These are phyloP conservation scores for Ceratocystis eucalypticola DNA, from an alignment of 2,329 filamentous ascomycete species.

Conservation along the genomic window DNA sequence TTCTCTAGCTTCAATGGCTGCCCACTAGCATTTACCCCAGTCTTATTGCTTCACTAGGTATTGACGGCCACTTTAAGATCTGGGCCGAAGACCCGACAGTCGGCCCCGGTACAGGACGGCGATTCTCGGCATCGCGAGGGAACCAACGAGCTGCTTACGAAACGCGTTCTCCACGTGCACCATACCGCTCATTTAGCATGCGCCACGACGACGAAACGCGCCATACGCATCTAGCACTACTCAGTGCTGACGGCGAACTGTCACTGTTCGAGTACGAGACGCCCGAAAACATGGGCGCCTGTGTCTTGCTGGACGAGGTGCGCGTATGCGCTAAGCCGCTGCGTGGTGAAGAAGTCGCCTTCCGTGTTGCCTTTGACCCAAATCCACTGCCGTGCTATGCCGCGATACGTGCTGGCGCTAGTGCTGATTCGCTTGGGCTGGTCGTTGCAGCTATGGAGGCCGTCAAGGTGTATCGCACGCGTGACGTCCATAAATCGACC, in stretches of 20 bases:
- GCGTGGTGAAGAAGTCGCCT: constrained; percentile 74
- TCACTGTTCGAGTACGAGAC: constrained; percentile 74
- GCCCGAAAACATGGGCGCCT: constrained; percentile 69
- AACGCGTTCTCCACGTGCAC: constrained; percentile 41
- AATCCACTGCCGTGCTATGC: constrained; percentile 70
- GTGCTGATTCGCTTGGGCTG: constrained; percentile 62
- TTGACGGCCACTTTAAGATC: constrained; percentile 74
- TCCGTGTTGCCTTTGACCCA: constrained; percentile 77
- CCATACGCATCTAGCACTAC: constrained; percentile 73
- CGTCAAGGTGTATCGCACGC: constrained; percentile 71
- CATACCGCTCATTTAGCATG: constrained; percentile 73
- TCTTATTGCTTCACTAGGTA: constrained; percentile 73
- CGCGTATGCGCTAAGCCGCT: constrained; percentile 41
- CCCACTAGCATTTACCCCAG: constrained; percentile 77
- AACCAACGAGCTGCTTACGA: constrained; percentile 38
- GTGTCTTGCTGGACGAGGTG: constrained; percentile 45
- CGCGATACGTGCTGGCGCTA: constrained; percentile 66
- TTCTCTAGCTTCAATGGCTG: constrained; percentile 71
- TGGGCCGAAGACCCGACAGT: constrained; percentile 86
- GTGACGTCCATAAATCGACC: constrained; percentile 38
- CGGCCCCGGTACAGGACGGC: constrained; percentile 49
- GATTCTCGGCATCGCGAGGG: constrained; percentile 52
- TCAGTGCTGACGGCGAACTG: constrained; percentile 69
- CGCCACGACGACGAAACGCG: constrained; percentile 65
- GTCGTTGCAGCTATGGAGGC: constrained; percentile 76